Evolutionary conservation across 768 basidiomycete species (phyloP).

Genomic region (Mycena sanguinolenta): DNA sequence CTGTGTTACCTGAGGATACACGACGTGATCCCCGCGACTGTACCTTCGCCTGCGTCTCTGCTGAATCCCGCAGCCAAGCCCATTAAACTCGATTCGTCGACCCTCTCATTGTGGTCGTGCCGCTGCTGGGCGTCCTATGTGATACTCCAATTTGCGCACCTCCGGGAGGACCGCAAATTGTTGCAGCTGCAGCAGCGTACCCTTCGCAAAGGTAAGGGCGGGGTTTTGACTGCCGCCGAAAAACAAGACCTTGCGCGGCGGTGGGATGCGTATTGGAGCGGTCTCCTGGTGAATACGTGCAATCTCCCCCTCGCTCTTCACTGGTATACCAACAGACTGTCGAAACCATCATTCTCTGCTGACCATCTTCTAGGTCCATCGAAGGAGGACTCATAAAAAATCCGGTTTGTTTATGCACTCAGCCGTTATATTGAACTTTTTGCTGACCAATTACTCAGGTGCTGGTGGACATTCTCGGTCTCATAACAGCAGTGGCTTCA

Average conservation of each 20-base stretch:
- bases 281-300: conserved; percentile 77
- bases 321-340: conserved; percentile 64
- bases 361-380: conserved; percentile 65
- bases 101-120: conserved; percentile 76
- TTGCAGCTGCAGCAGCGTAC: conserved; percentile 67
- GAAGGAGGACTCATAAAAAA: conserved; percentile 76
- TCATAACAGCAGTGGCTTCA: conserved; percentile 42
- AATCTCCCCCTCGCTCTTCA: conserved; percentile 89
- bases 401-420: conserved; percentile 59
- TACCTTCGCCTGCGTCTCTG: conserved; percentile 61
- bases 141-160: conserved; percentile 80
- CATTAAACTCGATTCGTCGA: conserved; percentile 59
- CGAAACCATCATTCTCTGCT: not conserved
- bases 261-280: conserved; percentile 80
- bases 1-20: conserved; percentile 76
- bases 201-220: conserved; percentile 70
- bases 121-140: conserved; percentile 89
- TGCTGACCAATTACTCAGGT: conserved; percentile 45
- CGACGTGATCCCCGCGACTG: conserved; percentile 68
- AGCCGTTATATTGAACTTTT: not conserved
- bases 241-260: conserved; percentile 68
- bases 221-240: conserved; percentile 61
- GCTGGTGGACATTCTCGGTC: conserved; percentile 57
- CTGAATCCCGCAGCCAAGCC: conserved; percentile 57
- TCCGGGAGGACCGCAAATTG: conserved; percentile 75